Evolutionary conservation across 23 red algal species (phyloP), one percentile per base, ranked within the genome.

Genomic region (Gracilaria domingensis): DNA sequence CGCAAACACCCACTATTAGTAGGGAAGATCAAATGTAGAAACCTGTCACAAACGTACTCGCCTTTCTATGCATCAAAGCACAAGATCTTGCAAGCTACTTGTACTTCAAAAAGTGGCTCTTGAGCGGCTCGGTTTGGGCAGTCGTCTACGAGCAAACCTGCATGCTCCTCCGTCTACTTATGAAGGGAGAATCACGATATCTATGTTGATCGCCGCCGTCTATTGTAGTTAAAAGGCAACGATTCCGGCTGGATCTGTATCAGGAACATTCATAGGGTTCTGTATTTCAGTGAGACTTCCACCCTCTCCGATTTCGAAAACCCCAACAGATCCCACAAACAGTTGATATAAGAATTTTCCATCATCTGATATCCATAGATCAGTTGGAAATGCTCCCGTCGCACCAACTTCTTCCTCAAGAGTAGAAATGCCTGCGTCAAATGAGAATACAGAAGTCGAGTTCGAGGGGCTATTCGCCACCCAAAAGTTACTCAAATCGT

Each of bases 161-260:
- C n/a, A n/a, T n/a, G n/a, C n/a, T n/a, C n/a, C n/a, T n/a, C n/a
- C n/a, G n/a, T n/a, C n/a, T n/a, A n/a, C n/a, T n/a, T n/a, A n/a
- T n/a, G n/a, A n/a, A n/a, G n/a, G n/a, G n/a, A n/a, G n/a, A n/a
- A n/a, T n/a, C n/a, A n/a, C n/a, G n/a, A n/a, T n/a, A n/a, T n/a
- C n/a, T n/a, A n/a, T n/a, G n/a, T n/a, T n/a, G n/a, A n/a, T n/a
- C n/a, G n/a, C n/a, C n/a, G n/a, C n/a, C n/a, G n/a, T n/a, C n/a
- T n/a, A n/a, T n/a, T n/a, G n/a, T n/a, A n/a, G n/a, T 48, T 82
- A 82, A 16, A 82, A 59, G 28, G 81, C 81, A 64, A 84, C 81
- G 13, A 84, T 84, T 38, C 81, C 81, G 0, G 58, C 21, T 12
- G 81, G 17, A 64, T 64, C 28, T 12, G 18, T 23, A 61, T 84